phyloP scores from a whole-genome alignment of 768 basidiomycete species.

The Stropharia rugosoannulata region DNA sequence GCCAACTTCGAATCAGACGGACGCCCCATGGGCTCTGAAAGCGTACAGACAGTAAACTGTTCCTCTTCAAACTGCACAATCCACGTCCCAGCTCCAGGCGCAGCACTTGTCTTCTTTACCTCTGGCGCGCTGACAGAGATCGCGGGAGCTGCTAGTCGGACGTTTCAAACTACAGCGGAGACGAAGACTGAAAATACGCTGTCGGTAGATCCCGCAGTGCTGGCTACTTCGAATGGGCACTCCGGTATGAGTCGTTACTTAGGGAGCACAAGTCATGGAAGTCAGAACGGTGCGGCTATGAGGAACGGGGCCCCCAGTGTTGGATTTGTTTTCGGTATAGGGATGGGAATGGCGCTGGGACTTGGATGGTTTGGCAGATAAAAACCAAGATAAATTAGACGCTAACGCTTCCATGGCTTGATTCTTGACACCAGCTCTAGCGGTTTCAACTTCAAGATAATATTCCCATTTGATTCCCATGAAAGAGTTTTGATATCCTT shows the following conservation, averaged over 20 bases:
- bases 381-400: too few relatives aligned
- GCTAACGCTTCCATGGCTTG: too few relatives aligned
- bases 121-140: constrained; percentile 34
- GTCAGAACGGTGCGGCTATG: not conserved
- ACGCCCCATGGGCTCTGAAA: constrained; percentile 47
- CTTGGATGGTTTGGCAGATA: not conserved
- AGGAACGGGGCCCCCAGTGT: not conserved
- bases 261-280: constrained; percentile 39
- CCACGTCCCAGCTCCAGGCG: constrained; percentile 63
- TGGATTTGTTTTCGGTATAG: not conserved
- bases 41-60: constrained; percentile 58
- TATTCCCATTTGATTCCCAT: too few relatives aligned
- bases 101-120: constrained; percentile 69
- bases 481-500: too few relatives aligned
- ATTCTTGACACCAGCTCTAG: too few relatives aligned
- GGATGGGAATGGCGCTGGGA: not conserved
- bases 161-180: constrained; percentile 50
- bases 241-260: constrained; percentile 20
- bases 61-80: constrained; percentile 52
- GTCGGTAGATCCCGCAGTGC: constrained; percentile 48
- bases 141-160: constrained; percentile 33
- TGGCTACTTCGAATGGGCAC: constrained; percentile 67
- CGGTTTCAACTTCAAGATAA: too few relatives aligned
- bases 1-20: constrained; percentile 65
- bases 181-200: constrained; percentile 53